These are phyloP conservation scores for Aspergillus conjunctus DNA, from an alignment of 495 filamentous ascomycete genomes.

Conservation along the genomic window DNA sequence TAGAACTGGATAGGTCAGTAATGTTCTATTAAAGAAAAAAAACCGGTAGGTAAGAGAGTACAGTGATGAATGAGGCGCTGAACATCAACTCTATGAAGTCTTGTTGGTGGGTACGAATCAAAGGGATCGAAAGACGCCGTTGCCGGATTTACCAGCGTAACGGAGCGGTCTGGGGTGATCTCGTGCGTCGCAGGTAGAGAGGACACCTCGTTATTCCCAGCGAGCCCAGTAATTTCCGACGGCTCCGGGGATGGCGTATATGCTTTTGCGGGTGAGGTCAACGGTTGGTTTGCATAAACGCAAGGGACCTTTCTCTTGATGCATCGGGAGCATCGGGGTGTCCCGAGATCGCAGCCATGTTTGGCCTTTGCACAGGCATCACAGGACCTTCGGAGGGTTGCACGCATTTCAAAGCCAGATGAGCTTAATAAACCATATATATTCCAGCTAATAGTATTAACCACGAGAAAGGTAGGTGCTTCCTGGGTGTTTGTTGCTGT, in stretches of 20 bases:
- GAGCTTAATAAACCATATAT: no score
- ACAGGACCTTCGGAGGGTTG: constrained; percentile 53
- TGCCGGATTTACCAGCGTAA: not conserved
- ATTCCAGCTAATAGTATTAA: no score
- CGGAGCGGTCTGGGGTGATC: not conserved
- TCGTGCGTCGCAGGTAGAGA: no score
- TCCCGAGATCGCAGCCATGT: constrained; percentile 50
- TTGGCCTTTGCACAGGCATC: constrained; percentile 52
- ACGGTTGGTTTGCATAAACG: constrained; percentile 51
- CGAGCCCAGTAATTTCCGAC: not conserved
- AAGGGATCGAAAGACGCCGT: constrained; percentile 48
- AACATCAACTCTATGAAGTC: constrained; percentile 46
- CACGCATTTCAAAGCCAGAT: constrained; percentile 35
- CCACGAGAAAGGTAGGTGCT: no score
- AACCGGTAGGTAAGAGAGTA: constrained; percentile 19
- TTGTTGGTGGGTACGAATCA: constrained; percentile 53
- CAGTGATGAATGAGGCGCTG: constrained; percentile 54
- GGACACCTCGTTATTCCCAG: no score
- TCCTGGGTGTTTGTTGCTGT: no score
- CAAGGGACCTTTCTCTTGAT: constrained; percentile 45
- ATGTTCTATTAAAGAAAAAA: not conserved
- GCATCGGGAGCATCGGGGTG: constrained; percentile 53
- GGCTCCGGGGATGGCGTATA: not conserved
- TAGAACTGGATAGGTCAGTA: constrained; percentile 39
- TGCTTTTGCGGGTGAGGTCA: constrained; percentile 25